Evolutionary conservation across 2,329 filamentous ascomycete species (phyloP).

Genomic region (Talaromyces sp.): DNA sequence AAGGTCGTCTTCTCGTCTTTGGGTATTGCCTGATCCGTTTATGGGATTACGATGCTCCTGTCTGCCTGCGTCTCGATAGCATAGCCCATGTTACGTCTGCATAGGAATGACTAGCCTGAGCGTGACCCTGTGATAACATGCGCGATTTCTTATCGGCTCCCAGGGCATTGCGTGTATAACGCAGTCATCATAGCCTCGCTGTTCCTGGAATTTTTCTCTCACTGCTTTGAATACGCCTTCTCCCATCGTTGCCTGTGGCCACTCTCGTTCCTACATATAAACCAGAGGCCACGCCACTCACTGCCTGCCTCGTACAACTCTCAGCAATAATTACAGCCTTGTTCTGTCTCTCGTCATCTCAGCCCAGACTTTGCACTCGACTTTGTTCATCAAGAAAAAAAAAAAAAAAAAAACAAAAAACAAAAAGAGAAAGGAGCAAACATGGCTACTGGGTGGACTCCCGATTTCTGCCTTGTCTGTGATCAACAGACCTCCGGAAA

Average conservation of each 20-base stretch:
- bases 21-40: not conserved
- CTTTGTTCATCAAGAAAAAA: not conserved
- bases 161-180: not conserved
- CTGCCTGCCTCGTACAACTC: not conserved
- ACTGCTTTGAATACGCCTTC: not conserved
- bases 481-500: conserved; percentile 74
- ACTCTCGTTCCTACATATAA: not conserved
- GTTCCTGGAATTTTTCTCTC: not conserved
- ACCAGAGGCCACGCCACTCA: not conserved
- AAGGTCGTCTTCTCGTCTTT: not conserved
- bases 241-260: not conserved
- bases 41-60: not conserved
- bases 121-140: not conserved
- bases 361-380: not conserved
- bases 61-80: not conserved
- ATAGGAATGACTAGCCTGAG: not conserved
- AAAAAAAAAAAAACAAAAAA: not conserved
- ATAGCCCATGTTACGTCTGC: not conserved
- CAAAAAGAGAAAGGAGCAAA: conserved; percentile 1
- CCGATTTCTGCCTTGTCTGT: conserved; percentile 90
- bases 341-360: not conserved
- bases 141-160: not conserved
- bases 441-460: conserved; percentile 61
- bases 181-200: not conserved
- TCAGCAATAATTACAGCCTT: not conserved